A percentile compares a stretch with the other conserved stretches of the same genome.
phyloP scores from a whole-genome alignment of 306 rosid genomes.

The Corylus avellana region DNA sequence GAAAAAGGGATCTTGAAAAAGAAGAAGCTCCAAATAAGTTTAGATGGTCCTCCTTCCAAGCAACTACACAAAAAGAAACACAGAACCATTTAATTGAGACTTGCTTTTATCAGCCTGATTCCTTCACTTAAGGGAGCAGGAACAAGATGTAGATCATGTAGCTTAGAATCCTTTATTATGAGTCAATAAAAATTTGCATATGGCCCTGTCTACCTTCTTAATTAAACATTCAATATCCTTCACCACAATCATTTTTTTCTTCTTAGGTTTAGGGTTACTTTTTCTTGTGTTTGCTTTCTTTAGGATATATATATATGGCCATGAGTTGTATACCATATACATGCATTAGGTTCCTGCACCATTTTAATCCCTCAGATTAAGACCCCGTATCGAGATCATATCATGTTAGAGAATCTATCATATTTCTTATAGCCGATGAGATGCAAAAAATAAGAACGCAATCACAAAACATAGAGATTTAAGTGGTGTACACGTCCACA shows the following conservation, averaged over 20 bases:
- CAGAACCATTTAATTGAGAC: not conserved
- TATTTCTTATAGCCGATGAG: too few species aligned
- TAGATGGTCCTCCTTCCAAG: conserved; percentile 28
- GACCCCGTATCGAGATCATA: too few species aligned
- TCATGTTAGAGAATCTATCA: too few species aligned
- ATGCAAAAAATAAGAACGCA: too few species aligned
- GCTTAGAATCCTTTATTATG: conserved; percentile 5
- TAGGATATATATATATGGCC: not conserved
- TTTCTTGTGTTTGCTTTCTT: conserved; percentile 20
- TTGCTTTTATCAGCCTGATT: conserved; percentile 21
- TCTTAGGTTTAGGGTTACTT: conserved; percentile 15
- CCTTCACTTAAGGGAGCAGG: not conserved
- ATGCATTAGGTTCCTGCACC: conserved; percentile 24
- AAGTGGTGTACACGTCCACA: too few species aligned
- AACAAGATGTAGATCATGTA: too few species aligned
- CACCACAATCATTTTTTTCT: not conserved
- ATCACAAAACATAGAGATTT: too few species aligned
- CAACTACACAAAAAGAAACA: conserved; percentile 7
- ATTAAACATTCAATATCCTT: conserved; percentile 5
- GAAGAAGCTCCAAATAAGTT: not conserved
- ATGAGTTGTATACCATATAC: conserved; percentile 28
- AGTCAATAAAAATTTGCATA: not conserved
- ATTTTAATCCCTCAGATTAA: not conserved
- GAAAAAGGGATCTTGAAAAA: not conserved
- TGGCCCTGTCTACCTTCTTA: conserved; percentile 4